These are phyloP conservation scores for Chloroidium sp. DNA, from an alignment of 163 green algal species.

Conservation along the genomic window DNA sequence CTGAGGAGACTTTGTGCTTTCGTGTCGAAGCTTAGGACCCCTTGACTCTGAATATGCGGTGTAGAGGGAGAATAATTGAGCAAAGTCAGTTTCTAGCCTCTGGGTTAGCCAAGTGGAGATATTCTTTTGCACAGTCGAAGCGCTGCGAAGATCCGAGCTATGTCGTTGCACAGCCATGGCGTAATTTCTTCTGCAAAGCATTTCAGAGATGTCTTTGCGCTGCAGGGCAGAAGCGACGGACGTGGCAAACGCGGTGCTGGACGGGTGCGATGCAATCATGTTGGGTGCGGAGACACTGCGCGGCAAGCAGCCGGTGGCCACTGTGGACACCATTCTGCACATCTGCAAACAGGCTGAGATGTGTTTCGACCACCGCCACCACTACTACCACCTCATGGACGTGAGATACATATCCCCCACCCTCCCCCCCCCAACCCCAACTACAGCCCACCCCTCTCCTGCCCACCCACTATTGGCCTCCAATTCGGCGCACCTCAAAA, in stretches of 20 bases:
- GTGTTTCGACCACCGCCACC: conserved; percentile 75
- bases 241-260: conserved; percentile 82
- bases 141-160: too few species aligned
- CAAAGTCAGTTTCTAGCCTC: too few species aligned
- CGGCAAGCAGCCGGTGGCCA: conserved; percentile 56
- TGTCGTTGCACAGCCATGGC: background rate
- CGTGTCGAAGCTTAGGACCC: too few species aligned
- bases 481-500: too few species aligned
- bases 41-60: too few species aligned
- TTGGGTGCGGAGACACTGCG: conserved; percentile 74
- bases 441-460: too few species aligned
- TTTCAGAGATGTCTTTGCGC: background rate
- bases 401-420: background rate
- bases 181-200: background rate
- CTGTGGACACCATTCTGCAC: conserved; percentile 54
- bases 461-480: too few species aligned
- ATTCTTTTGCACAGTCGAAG: too few species aligned
- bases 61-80: too few species aligned
- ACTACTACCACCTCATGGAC: conserved; percentile 75
- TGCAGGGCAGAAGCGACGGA: conserved; percentile 70
- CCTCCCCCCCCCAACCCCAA: too few species aligned
- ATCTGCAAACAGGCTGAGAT: conserved; percentile 63
- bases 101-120: too few species aligned
- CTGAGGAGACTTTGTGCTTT: too few species aligned
- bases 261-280: conserved; percentile 77